Evolutionary conservation across 306 rosid genomes (phyloP).

Genomic region (Datisca glomerata): DNA sequence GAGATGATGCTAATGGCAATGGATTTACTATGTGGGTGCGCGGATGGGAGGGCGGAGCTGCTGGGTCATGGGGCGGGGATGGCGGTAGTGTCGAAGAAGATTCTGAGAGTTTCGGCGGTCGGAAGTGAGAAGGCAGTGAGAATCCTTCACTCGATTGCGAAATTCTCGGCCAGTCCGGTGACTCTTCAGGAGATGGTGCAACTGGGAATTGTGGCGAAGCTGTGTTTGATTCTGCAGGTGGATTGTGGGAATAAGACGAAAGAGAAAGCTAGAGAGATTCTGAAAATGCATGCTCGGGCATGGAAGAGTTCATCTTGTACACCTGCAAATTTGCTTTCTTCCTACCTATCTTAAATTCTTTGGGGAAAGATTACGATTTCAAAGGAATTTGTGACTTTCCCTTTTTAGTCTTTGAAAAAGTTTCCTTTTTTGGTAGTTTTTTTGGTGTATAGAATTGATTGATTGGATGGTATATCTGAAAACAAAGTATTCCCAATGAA

Average conservation of each 20-base stretch:
- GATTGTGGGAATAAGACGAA: constrained; percentile 55
- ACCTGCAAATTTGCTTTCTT: constrained; percentile 30
- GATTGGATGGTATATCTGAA: no score
- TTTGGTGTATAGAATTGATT: no score
- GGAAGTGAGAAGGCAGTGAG: constrained; percentile 58
- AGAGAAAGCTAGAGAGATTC: constrained; percentile 54
- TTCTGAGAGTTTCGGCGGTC: constrained; percentile 47
- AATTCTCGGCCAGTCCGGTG: constrained; percentile 25
- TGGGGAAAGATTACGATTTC: no score
- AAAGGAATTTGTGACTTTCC: no score
- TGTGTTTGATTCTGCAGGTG: constrained; percentile 53
- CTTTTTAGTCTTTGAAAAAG: no score
- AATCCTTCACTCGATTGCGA: constrained; percentile 32
- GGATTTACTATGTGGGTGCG: constrained; percentile 46
- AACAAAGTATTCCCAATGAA: no score
- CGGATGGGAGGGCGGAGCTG: constrained; percentile 63
- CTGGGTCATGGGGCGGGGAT: constrained; percentile 53
- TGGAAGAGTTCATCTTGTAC: constrained; percentile 54
- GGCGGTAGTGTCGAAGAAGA: constrained; percentile 58
- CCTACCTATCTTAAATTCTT: constrained; percentile 20
- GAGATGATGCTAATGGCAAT: constrained; percentile 48
- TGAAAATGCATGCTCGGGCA: constrained; percentile 38
- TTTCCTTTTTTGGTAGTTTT: no score
- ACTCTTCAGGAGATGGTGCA: constrained; percentile 58
- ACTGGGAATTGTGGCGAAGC: constrained; percentile 55